These are phyloP conservation scores for Pseudogymnoascus sp. DNA, from an alignment of 2,329 filamentous ascomycete genomes.

Conservation along the genomic window DNA sequence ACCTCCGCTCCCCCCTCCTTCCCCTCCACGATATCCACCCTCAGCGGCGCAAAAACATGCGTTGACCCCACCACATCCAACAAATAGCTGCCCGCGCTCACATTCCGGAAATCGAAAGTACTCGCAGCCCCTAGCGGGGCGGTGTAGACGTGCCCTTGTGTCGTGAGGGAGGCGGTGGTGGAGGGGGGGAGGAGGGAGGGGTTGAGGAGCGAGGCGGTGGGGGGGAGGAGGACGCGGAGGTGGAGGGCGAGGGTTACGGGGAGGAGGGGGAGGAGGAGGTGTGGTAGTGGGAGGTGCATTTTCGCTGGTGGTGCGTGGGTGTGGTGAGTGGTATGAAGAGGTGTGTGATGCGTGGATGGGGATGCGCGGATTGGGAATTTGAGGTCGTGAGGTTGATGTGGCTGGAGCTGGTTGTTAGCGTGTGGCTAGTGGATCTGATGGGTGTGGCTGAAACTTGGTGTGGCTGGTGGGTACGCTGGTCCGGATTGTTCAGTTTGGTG, in stretches of 20 bases:
- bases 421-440: not conserved
- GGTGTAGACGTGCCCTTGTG: constrained; percentile 41
- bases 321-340: constrained; percentile 14
- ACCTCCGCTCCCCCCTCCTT: constrained; percentile 30
- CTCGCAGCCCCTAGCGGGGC: constrained; percentile 63
- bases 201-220: constrained; percentile 24
- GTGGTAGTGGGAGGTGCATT: constrained; percentile 35
- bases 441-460: not conserved
- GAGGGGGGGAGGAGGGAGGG: constrained; percentile 45
- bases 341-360: constrained; percentile 14
- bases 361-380: constrained; percentile 13
- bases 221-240: constrained; percentile 25
- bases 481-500: not conserved
- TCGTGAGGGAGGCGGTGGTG: constrained; percentile 61
- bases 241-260: constrained; percentile 32
- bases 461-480: not conserved
- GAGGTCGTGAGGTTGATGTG: constrained; percentile 2
- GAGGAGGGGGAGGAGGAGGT: constrained; percentile 32
- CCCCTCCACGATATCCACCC: constrained; percentile 60
- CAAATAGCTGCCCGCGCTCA: constrained; percentile 70
- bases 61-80: constrained; percentile 72
- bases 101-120: constrained; percentile 69
- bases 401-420: constrained; percentile 3
- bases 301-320: constrained; percentile 15
- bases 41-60: constrained; percentile 69